Evolutionary conservation across 176 grass and related monocot genomes (phyloP).

Genomic region (Coix lacrymajobi): DNA sequence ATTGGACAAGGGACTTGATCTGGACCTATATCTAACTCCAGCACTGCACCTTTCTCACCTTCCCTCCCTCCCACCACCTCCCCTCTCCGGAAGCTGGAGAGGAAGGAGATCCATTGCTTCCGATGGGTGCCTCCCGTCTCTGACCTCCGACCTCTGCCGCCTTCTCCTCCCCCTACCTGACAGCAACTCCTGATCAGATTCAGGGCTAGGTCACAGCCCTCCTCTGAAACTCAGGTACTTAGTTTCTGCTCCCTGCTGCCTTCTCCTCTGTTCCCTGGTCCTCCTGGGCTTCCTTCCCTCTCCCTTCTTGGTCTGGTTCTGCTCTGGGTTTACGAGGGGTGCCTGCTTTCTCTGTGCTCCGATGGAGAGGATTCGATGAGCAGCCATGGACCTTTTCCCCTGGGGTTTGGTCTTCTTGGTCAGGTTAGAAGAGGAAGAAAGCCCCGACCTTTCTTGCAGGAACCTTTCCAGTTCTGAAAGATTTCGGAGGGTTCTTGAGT

Average conservation of each 20-base stretch:
- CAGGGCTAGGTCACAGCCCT: not conserved
- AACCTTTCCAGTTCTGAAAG: not conserved
- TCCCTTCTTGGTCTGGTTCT: conserved; percentile 1
- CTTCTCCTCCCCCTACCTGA: conserved; percentile 29
- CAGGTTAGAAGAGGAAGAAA: conserved; percentile 5
- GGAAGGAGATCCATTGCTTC: conserved; percentile 56
- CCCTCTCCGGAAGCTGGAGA: conserved; percentile 5
- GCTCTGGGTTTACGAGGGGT: conserved; percentile 1
- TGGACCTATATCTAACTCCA: conserved; percentile 38
- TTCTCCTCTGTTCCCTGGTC: conserved; percentile 1
- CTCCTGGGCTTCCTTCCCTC: not conserved
- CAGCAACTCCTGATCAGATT: conserved; percentile 45
- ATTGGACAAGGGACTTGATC: conserved; percentile 32
- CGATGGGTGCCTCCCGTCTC: conserved; percentile 32
- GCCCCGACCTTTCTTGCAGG: not conserved
- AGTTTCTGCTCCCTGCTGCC: not conserved
- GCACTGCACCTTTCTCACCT: conserved; percentile 45
- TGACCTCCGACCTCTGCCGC: conserved; percentile 22
- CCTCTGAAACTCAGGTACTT: conserved; percentile 29
- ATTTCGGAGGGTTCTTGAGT: not conserved
- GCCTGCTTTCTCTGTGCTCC: not conserved
- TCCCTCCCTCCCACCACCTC: not conserved
- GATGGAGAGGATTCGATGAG: conserved; percentile 5
- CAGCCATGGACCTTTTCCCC: not conserved
- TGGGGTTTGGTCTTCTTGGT: not conserved